Conservation (phyloP, 2,329 filamentous ascomycete genomes). For the Neoascochyta sp. region DNA sequence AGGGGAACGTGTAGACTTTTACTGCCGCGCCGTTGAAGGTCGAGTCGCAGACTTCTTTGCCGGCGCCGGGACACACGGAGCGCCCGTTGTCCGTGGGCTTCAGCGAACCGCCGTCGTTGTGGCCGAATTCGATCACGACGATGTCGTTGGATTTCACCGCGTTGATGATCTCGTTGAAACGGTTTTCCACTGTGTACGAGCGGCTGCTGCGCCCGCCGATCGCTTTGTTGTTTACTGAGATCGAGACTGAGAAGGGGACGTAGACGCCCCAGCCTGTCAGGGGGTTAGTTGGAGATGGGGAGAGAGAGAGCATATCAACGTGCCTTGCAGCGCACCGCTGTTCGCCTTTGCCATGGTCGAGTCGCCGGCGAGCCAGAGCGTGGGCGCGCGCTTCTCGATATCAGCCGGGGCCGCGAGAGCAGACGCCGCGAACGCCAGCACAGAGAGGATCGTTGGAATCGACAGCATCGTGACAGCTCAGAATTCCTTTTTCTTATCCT, state of each 20-base stretch:
- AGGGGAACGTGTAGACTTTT: constrained; percentile 58
- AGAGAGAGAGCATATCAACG: neutral
- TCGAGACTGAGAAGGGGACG: constrained; percentile 51
- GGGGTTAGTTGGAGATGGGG: neutral
- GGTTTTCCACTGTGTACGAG: constrained; percentile 63
- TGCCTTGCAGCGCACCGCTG: constrained; percentile 44
- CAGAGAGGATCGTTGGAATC: constrained; percentile 14
- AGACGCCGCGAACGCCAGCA: constrained; percentile 18
- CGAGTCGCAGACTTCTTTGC: constrained; percentile 52
- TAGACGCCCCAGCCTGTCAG: constrained; percentile 59
- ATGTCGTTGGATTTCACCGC: constrained; percentile 57
- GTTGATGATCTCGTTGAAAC: constrained; percentile 57
- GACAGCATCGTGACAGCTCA: constrained; percentile 18
- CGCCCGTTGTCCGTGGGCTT: constrained; percentile 56
- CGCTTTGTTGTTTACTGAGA: constrained; percentile 59
- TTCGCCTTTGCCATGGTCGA: constrained; percentile 57
- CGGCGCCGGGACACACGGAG: constrained; percentile 56
- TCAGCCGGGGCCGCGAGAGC: constrained; percentile 22
- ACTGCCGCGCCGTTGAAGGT: constrained; percentile 52
- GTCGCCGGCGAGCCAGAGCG: constrained; percentile 58
- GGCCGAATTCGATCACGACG: constrained; percentile 68
- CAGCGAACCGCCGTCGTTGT: constrained; percentile 65
- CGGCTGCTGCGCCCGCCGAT: constrained; percentile 64
- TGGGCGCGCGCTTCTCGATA: constrained; percentile 35
- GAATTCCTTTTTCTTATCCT: too few species aligned